Conservation (phyloP, 2,329 filamentous ascomycete genomes). For the Colletotrichum destructivum region DNA sequence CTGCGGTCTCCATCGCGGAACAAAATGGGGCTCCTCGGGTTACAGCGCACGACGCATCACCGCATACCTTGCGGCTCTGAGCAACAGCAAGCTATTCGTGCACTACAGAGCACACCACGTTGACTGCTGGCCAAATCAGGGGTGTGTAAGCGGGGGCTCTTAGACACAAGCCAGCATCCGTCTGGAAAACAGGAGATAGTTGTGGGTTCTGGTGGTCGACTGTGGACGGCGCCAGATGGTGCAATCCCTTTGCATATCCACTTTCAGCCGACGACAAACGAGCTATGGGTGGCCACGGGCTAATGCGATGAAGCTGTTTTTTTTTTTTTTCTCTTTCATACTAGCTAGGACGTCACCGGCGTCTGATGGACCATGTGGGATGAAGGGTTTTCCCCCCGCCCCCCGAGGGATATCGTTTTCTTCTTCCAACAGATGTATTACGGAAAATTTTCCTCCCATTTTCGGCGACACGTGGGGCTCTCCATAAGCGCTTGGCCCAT, state of each 20-base stretch:
- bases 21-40: constrained; percentile 37
- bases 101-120: not conserved
- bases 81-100: constrained; percentile 18
- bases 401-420: not conserved
- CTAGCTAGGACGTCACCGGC: not conserved
- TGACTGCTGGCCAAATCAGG: constrained; percentile 22
- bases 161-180: constrained; percentile 4
- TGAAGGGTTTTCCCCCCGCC: not conserved
- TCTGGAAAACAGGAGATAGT: constrained; percentile 26
- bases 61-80: constrained; percentile 24
- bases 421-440: constrained; percentile 21
- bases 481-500: constrained; percentile 9
- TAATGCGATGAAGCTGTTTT: not conserved
- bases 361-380: not conserved
- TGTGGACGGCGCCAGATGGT: constrained; percentile 10
- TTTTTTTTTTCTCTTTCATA: not conserved
- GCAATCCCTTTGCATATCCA: constrained; percentile 32
- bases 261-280: constrained; percentile 43
- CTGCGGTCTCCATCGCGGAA: constrained; percentile 32
- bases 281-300: constrained; percentile 30
- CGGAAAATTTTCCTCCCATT: constrained; percentile 3
- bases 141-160: not conserved
- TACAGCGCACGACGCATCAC: constrained; percentile 4
- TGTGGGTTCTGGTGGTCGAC: constrained; percentile 19
- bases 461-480: constrained; percentile 14